Conservation (phyloP, 2,329 filamentous ascomycete genomes). For the Exophiala sp. region DNA sequence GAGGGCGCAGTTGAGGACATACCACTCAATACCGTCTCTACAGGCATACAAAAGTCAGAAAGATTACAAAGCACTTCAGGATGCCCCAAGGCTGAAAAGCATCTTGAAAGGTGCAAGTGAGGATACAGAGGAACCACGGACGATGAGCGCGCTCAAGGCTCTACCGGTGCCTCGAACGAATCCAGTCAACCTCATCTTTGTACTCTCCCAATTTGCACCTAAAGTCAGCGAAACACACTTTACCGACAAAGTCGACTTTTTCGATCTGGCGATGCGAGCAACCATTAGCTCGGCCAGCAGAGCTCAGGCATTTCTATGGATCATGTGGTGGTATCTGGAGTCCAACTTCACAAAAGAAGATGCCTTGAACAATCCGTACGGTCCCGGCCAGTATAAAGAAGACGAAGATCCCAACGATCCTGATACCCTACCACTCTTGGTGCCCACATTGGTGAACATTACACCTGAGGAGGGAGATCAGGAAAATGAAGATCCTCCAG, state of each 20-base stretch:
- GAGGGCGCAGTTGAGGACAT: slow-evolving; percentile 94
- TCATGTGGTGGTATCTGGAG: slow-evolving; percentile 99
- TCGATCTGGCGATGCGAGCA: slow-evolving; percentile 91
- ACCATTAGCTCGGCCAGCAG: slow-evolving; percentile 77
- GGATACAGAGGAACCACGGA: slow-evolving; percentile 78
- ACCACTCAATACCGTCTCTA: slow-evolving; percentile 94
- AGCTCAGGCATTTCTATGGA: slow-evolving; percentile 86
- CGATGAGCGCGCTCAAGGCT: slow-evolving; percentile 76
- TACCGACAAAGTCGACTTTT: slow-evolving; percentile 79
- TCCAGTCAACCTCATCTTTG: slow-evolving; percentile 94
- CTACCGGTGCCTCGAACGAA: slow-evolving; percentile 75
- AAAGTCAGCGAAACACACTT: slow-evolving; percentile 95
- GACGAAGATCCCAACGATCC: slow-evolving; percentile 33
- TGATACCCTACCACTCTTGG: slow-evolving; percentile 45
- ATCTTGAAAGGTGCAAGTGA: slow-evolving; percentile 96
- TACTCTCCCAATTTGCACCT: slow-evolving; percentile 82
- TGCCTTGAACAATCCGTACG: slow-evolving; percentile 87
- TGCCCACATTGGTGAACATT: slow-evolving; percentile 46
- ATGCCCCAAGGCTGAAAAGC: slow-evolving; percentile 91
- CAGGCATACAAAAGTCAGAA: slow-evolving; percentile 93
- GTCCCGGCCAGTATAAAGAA: slow-evolving; percentile 43
- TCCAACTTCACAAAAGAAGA: slow-evolving; percentile 80
- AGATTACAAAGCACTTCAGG: slow-evolving; percentile 96
- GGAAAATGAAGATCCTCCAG: slow-evolving; percentile 49
- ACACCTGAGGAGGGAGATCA: slow-evolving; percentile 49